A percentile compares a stretch with the other conserved stretches of the same genome.
phyloP scores from a whole-genome alignment of 73 alveolate species.

The Tetrahymena elliotti region DNA sequence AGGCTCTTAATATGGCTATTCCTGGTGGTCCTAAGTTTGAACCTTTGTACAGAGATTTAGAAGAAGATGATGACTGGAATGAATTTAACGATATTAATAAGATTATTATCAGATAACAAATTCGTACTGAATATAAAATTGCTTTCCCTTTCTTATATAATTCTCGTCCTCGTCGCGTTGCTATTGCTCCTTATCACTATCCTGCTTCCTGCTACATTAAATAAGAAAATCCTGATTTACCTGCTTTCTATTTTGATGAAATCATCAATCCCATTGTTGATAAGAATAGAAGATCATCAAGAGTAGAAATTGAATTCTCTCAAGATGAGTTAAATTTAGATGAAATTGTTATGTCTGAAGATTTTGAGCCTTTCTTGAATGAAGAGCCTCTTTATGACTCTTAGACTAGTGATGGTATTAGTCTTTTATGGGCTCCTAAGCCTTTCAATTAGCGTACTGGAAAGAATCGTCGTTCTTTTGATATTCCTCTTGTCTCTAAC shows the following conservation, averaged over 20 bases:
- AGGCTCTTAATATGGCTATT: conserved; percentile 98
- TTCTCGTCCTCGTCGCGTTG: conserved; percentile 98
- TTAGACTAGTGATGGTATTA: conserved; percentile 88
- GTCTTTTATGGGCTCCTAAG: conserved; percentile 98
- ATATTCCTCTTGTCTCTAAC: conserved; percentile 94
- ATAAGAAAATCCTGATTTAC: conserved; percentile 73
- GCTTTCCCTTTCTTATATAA: conserved; percentile 99
- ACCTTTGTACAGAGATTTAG: conserved; percentile 93
- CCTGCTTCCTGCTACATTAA: conserved; percentile 91
- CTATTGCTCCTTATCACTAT: conserved; percentile 91
- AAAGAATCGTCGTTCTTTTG: conserved; percentile 95
- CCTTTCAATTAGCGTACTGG: conserved; percentile 99
- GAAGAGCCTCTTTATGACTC: conserved; percentile 92
- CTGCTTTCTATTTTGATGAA: conserved; percentile 97
- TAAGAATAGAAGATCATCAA: conserved; percentile 54
- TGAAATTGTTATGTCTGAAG: conserved; percentile 53
- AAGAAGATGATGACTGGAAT: conserved; percentile 99
- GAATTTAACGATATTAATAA: conserved; percentile 99
- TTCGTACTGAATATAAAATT: conserved; percentile 98
- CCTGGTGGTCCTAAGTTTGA: conserved; percentile 99
- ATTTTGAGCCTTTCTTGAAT: conserved; percentile 73
- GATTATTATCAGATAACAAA: conserved; percentile 92
- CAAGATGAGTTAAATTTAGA: conserved; percentile 62
- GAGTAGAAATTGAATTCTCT: conserved; percentile 53
- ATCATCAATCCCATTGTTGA: conserved; percentile 98